These are phyloP conservation scores for Ustilago xerochloae DNA, from an alignment of 1,284 basidiomycete genomes.

Conservation along the genomic window DNA sequence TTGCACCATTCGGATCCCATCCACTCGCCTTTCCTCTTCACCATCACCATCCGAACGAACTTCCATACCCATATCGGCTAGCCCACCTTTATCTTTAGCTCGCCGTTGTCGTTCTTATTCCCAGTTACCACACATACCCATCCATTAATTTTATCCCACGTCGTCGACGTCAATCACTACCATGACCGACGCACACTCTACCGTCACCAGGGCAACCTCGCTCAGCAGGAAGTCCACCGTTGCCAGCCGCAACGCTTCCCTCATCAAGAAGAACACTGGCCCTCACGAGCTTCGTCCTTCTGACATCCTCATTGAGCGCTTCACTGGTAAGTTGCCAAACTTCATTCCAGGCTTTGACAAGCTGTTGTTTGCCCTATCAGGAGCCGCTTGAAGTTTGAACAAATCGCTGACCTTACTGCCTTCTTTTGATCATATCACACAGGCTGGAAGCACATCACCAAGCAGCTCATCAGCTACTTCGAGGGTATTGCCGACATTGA, in stretches of 20 bases:
- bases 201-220: slow-evolving; percentile 63
- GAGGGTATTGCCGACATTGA: slow-evolving; percentile 73
- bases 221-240: slow-evolving; percentile 67
- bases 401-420: neutral
- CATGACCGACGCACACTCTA: slow-evolving; percentile 66
- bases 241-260: slow-evolving; percentile 68
- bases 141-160: neutral
- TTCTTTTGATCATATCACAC: neutral
- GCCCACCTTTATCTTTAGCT: slow-evolving; percentile 1
- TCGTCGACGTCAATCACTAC: slow-evolving; percentile 25
- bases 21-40: slow-evolving; percentile 5
- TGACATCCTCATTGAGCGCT: slow-evolving; percentile 94
- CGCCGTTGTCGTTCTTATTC: slow-evolving; percentile 6
- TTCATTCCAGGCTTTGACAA: neutral
- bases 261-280: slow-evolving; percentile 70
- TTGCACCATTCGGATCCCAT: neutral
- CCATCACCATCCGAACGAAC: slow-evolving; percentile 34
- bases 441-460: slow-evolving; percentile 92
- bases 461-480: slow-evolving; percentile 70
- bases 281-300: slow-evolving; percentile 88
- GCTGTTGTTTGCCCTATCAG: neutral
- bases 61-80: slow-evolving; percentile 13
- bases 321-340: slow-evolving; percentile 61
- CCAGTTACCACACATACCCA: neutral
- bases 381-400: neutral